phyloP scores from a whole-genome alignment of 2,329 filamentous ascomycete genomes.

The Epichloe gansuensis region DNA sequence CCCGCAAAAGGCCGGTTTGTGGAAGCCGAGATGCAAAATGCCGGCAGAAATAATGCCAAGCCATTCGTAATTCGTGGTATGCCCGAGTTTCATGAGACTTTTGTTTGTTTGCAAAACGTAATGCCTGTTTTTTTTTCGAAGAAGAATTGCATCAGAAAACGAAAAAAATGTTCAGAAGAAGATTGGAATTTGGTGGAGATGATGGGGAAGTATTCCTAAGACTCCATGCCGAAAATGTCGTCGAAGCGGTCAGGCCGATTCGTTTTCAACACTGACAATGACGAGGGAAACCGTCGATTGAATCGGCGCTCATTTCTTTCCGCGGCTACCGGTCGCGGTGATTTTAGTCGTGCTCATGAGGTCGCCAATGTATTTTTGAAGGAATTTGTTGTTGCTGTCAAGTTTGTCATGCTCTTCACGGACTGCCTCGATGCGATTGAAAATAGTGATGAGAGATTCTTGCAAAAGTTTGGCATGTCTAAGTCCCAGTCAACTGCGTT shows the following conservation, averaged over 20 bases:
- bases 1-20: neutral
- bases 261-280: too few relatives aligned
- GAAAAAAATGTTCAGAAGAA: too few relatives aligned
- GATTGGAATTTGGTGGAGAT: too few relatives aligned
- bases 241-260: too few relatives aligned
- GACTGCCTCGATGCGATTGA: constrained; percentile 88
- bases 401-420: constrained; percentile 93
- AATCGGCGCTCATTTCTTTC: constrained; percentile 34
- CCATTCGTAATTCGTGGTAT: neutral
- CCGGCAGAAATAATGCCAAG: neutral
- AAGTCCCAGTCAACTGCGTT: constrained; percentile 2
- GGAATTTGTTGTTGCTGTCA: constrained; percentile 90
- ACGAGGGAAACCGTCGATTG: neutral
- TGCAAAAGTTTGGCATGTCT: constrained; percentile 85
- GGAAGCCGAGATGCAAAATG: neutral
- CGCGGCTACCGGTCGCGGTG: constrained; percentile 41
- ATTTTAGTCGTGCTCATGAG: constrained; percentile 79
- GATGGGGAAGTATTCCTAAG: too few relatives aligned
- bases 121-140: neutral
- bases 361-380: constrained; percentile 96
- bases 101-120: neutral
- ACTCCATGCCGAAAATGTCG: too few relatives aligned
- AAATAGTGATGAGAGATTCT: constrained; percentile 75
- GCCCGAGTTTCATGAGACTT: neutral
- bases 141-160: neutral